Evolutionary conservation across 306 rosid genomes (phyloP).

Genomic region (Prunus kanzakura): DNA sequence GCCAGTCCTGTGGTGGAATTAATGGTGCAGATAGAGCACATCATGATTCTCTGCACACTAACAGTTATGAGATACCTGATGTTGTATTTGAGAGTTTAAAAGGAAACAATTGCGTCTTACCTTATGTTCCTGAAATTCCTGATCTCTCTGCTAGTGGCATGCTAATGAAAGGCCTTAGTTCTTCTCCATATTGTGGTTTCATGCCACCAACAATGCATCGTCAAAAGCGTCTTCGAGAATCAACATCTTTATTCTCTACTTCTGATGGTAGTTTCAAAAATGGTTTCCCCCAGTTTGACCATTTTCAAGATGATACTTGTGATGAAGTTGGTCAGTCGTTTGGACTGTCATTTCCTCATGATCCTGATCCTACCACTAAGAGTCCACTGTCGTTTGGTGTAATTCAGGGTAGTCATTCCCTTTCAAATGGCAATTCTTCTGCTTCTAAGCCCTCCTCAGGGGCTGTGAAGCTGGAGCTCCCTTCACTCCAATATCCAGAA

Average conservation of each 20-base stretch:
- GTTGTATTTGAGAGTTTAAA: slow-evolving; percentile 54
- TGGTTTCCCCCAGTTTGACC: slow-evolving; percentile 45
- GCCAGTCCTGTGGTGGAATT: slow-evolving; percentile 45
- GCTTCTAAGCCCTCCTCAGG: slow-evolving; percentile 72
- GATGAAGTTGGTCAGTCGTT: slow-evolving; percentile 45
- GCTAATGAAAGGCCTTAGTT: slow-evolving; percentile 57
- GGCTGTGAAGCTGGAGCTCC: slow-evolving; percentile 98
- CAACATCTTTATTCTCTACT: slow-evolving; percentile 49
- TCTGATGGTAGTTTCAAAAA: slow-evolving; percentile 38
- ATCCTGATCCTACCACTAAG: slow-evolving; percentile 51
- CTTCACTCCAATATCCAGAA: slow-evolving; percentile 99
- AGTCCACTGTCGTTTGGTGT: slow-evolving; percentile 42
- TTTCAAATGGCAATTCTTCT: slow-evolving; percentile 87
- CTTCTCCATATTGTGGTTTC: slow-evolving; percentile 57
- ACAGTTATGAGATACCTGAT: slow-evolving; percentile 56
- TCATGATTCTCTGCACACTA: slow-evolving; percentile 43
- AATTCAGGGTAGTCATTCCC: slow-evolving; percentile 67
- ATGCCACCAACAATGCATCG: slow-evolving; percentile 48
- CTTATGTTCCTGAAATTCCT: slow-evolving; percentile 50
- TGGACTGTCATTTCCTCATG: slow-evolving; percentile 47
- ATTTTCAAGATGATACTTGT: slow-evolving; percentile 40
- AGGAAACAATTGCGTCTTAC: slow-evolving; percentile 48
- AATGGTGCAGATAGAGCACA: slow-evolving; percentile 41
- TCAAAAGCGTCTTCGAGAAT: slow-evolving; percentile 63
- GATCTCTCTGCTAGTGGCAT: slow-evolving; percentile 42